Evolutionary conservation across 208 protist genomes (phyloP).

Genomic region (Tritrichomonas musculus): DNA sequence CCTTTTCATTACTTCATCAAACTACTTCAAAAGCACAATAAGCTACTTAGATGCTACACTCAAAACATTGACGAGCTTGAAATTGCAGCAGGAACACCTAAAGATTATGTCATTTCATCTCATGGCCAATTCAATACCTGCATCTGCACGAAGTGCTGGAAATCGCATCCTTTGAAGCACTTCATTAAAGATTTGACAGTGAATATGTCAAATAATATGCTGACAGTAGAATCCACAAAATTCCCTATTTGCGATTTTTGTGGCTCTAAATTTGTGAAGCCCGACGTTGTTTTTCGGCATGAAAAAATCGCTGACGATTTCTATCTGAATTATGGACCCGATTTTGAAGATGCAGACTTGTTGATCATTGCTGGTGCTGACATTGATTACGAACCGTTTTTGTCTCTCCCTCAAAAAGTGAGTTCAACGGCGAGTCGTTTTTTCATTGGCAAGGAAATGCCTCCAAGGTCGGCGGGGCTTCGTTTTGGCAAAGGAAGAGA

Average conservation of each 20-base stretch:
- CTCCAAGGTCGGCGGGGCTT: no score
- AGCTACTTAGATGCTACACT: background rate
- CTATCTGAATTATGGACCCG: background rate
- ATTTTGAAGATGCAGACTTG: background rate
- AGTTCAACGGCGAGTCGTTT: background rate
- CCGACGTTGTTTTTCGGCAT: background rate
- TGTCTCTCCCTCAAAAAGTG: background rate
- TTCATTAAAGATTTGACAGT: background rate
- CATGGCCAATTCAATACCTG: background rate
- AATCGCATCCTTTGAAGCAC: background rate
- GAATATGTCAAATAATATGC: background rate
- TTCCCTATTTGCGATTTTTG: background rate
- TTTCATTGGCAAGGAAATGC: background rate
- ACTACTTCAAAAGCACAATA: background rate
- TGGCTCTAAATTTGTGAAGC: background rate
- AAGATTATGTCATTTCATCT: background rate
- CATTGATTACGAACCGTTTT: background rate
- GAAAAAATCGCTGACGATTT: background rate
- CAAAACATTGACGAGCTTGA: constrained; percentile 30
- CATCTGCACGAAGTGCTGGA: background rate
- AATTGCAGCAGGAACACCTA: background rate
- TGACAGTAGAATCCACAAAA: background rate
- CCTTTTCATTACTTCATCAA: background rate
- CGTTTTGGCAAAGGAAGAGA: no score
- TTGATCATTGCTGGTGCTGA: background rate